Conservation (phyloP, 2,329 filamentous ascomycete genomes). For the Cladorrhinum sp. region DNA sequence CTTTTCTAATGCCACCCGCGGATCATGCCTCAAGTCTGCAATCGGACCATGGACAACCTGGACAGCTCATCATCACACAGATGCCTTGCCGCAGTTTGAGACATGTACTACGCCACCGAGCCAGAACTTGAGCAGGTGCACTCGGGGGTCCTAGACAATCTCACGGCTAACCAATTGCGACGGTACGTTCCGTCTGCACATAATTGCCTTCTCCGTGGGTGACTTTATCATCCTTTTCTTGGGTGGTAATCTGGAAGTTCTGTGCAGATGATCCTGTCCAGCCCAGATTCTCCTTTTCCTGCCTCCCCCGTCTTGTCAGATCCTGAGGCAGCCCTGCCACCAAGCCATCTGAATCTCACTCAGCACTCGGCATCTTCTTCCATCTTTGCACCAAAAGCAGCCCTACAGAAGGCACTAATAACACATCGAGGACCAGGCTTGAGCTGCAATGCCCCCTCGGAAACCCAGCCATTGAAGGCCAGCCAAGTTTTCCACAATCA, state of each 20-base stretch:
- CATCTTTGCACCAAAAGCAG: neutral
- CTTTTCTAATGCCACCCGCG: neutral
- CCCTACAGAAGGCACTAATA: neutral
- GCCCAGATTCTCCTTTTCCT: neutral
- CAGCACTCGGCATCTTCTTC: neutral
- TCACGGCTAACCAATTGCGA: neutral
- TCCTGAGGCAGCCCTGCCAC: neutral
- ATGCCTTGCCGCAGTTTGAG: neutral
- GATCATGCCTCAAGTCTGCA: neutral
- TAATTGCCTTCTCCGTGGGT: neutral
- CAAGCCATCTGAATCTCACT: neutral
- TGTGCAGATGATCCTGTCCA: constrained; percentile 6
- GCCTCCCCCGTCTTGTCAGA: neutral
- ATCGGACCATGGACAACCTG: neutral
- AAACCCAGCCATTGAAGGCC: neutral
- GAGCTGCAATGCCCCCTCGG: neutral
- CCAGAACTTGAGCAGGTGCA: neutral
- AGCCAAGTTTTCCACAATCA: neutral
- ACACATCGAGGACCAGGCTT: neutral
- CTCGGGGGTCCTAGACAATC: neutral
- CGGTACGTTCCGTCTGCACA: constrained; percentile 1
- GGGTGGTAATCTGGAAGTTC: constrained; percentile 6
- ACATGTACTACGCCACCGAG: neutral
- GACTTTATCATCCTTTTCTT: neutral
- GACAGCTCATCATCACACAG: neutral